Percentiles rank a stretch among this genome's conserved stretches.
Evolutionary conservation across 2,329 filamentous ascomycete species (phyloP).

Genomic region (Gaeumannomyces tritici): DNA sequence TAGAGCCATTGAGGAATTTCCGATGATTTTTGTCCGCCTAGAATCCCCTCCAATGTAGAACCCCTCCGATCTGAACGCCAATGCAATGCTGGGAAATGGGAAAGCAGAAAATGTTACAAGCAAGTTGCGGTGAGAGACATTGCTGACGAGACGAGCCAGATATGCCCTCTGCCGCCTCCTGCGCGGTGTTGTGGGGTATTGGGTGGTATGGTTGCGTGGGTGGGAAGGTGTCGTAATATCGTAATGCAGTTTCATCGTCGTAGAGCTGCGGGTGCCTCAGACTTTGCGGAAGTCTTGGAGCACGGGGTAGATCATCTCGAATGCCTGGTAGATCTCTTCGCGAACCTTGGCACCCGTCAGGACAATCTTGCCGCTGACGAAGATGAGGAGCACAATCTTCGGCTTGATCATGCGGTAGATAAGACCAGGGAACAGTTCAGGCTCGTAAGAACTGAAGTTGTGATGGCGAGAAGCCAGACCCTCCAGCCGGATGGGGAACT

Average conservation of each 20-base stretch:
- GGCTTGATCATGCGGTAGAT: constrained; percentile 99
- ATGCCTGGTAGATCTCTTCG: constrained; percentile 95
- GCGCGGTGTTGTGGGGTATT: not conserved
- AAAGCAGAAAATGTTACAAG: constrained; percentile 19
- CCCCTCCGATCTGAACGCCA: constrained; percentile 37
- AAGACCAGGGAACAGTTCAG: constrained; percentile 94
- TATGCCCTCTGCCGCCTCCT: not conserved
- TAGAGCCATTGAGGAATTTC: constrained; percentile 1
- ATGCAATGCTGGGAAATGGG: constrained; percentile 41
- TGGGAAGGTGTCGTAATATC: constrained; percentile 31
- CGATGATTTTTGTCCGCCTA: constrained; percentile 5
- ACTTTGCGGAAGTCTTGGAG: constrained; percentile 62
- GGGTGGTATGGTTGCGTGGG: not conserved
- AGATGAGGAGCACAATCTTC: constrained; percentile 96
- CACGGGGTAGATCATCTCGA: constrained; percentile 96
- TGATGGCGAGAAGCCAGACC: constrained; percentile 94
- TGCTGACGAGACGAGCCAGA: not conserved
- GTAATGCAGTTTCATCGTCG: constrained; percentile 22
- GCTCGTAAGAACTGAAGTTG: constrained; percentile 99
- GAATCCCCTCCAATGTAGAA: constrained; percentile 5
- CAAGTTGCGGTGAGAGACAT: constrained; percentile 9
- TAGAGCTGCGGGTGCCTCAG: constrained; percentile 28
- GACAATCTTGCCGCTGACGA: constrained; percentile 97
- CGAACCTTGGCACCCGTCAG: constrained; percentile 95
- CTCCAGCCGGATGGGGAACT: constrained; percentile 96